Conservation (phyloP, 2,329 filamentous ascomycete genomes). For the Colletotrichum tropicale region DNA sequence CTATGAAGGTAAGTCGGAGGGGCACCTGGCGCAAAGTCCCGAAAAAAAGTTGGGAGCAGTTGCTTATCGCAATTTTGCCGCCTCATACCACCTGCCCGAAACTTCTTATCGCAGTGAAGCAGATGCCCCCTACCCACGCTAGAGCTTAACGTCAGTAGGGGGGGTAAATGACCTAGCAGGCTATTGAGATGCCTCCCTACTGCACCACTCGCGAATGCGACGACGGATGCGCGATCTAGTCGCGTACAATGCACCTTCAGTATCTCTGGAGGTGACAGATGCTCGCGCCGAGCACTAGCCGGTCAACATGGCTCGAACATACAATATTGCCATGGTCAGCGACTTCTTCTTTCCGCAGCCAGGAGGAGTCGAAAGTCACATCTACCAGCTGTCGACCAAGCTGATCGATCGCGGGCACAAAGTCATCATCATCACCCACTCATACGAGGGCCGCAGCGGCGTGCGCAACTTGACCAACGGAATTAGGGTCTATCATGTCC, state of each 20-base stretch:
- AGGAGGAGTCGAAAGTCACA: slow-evolving; percentile 95
- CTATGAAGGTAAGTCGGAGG: background rate
- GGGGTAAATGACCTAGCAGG: background rate
- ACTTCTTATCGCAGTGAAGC: slow-evolving; percentile 27
- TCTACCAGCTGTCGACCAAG: slow-evolving; percentile 96
- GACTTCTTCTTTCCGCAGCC: slow-evolving; percentile 99
- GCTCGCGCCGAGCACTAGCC: background rate
- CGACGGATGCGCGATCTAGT: background rate
- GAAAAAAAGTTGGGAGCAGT: slow-evolving; percentile 38
- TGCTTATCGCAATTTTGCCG: slow-evolving; percentile 43
- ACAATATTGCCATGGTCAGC: slow-evolving; percentile 89
- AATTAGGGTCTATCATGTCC: slow-evolving; percentile 97
- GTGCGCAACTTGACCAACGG: slow-evolving; percentile 96
- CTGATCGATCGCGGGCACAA: slow-evolving; percentile 97
- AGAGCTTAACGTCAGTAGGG: background rate
- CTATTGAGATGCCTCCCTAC: background rate
- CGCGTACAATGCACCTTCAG: background rate
- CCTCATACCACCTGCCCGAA: slow-evolving; percentile 30
- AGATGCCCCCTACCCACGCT: background rate
- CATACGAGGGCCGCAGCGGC: slow-evolving; percentile 88
- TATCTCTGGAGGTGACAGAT: background rate
- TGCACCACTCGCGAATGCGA: background rate
- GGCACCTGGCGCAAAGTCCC: slow-evolving; percentile 5
- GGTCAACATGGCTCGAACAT: slow-evolving; percentile 45
- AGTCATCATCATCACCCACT: slow-evolving; percentile 96